Evolutionary conservation across 2,329 filamentous ascomycete species (phyloP).

Genomic region (Aureobasidium sp.): DNA sequence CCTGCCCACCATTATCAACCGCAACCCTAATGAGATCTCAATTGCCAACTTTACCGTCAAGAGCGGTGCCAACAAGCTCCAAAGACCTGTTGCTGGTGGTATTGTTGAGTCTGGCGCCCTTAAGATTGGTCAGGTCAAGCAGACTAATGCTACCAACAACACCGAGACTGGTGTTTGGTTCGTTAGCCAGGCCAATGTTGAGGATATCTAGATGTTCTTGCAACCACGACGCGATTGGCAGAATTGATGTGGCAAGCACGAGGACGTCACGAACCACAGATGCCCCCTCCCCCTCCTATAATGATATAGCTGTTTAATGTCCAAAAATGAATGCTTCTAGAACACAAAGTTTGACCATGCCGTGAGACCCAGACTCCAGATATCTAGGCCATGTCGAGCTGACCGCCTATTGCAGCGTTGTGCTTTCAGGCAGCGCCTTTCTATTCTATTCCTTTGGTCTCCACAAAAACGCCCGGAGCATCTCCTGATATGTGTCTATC

Average conservation of each 20-base stretch:
- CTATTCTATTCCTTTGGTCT: no score
- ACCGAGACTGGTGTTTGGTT: constrained; percentile 28
- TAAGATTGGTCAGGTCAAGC: constrained; percentile 39
- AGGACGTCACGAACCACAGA: background rate
- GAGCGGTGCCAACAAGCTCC: constrained; percentile 53
- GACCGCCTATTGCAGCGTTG: no score
- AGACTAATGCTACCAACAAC: constrained; percentile 32
- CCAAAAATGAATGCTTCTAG: no score
- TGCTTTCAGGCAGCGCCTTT: no score
- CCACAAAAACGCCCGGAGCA: no score
- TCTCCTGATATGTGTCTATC: no score
- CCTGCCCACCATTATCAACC: constrained; percentile 50
- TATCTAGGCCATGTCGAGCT: no score
- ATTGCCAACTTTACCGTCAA: constrained; percentile 65
- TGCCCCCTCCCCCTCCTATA: background rate
- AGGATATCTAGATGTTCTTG: constrained; percentile 3
- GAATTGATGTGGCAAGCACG: background rate
- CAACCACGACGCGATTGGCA: background rate
- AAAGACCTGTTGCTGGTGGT: constrained; percentile 43
- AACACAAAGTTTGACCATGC: no score
- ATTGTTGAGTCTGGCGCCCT: constrained; percentile 52
- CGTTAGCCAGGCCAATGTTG: constrained; percentile 14
- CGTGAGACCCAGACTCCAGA: no score
- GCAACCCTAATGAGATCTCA: constrained; percentile 58
- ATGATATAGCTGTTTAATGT: background rate